Conservation (phyloP, 441 rosid genomes). For the Flueggea neowawraea region DNA sequence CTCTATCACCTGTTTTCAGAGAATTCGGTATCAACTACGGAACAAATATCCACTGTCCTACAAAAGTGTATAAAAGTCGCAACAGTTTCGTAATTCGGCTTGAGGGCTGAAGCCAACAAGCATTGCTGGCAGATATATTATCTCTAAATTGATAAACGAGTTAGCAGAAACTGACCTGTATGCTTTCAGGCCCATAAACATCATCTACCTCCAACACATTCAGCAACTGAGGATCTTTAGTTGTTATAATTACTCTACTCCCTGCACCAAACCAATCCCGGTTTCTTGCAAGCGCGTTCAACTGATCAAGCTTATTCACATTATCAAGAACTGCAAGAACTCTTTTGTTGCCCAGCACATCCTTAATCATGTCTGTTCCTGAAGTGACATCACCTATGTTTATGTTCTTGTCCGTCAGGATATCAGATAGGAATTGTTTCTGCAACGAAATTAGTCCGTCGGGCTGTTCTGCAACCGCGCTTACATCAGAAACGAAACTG, state of each 20-base stretch:
- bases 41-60: too few species aligned
- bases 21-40: background rate
- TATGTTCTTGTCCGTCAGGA: background rate
- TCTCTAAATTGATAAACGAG: too few species aligned
- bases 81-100: background rate
- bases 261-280: constrained; percentile 3
- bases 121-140: too few species aligned
- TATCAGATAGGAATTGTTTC: background rate
- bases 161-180: constrained; percentile 1
- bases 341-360: background rate
- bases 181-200: constrained; percentile 1
- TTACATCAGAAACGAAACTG: background rate
- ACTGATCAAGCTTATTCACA: background rate
- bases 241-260: background rate
- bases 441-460: background rate
- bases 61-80: too few species aligned
- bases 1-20: background rate
- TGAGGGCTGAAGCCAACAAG: background rate
- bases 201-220: constrained; percentile 2
- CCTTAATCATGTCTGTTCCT: background rate
- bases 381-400: background rate
- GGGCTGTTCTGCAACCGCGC: background rate
- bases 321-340: constrained; percentile 1
- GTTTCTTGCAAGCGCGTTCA: background rate
- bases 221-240: background rate